phyloP scores from a whole-genome alignment of 306 rosid genomes.

The Urtica urens region DNA sequence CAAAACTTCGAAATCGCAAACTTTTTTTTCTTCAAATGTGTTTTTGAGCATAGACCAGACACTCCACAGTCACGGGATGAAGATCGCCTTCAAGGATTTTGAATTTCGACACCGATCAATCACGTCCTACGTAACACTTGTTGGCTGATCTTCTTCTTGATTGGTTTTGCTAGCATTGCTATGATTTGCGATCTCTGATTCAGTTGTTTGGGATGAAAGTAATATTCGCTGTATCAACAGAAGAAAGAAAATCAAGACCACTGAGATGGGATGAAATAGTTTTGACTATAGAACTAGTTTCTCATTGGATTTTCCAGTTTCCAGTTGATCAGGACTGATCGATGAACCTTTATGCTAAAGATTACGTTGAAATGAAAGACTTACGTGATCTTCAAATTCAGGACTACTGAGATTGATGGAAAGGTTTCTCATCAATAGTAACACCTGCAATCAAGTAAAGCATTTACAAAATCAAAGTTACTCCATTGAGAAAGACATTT shows the following conservation, averaged over 20 bases:
- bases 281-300: too few species aligned
- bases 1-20: too few species aligned
- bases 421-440: conserved; percentile 85
- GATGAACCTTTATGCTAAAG: background rate
- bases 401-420: conserved; percentile 83
- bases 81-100: too few species aligned
- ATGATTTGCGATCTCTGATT: conserved; percentile 20
- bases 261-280: background rate
- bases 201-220: conserved; percentile 57
- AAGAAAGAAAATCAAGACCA: background rate
- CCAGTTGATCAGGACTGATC: too few species aligned
- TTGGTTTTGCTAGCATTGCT: conserved; percentile 15
- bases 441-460: conserved; percentile 43
- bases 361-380: conserved; percentile 20
- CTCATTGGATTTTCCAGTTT: too few species aligned
- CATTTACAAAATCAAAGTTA: background rate
- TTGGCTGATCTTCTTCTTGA: conserved; percentile 18
- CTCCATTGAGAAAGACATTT: too few species aligned
- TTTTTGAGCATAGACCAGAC: too few species aligned
- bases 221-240: conserved; percentile 46
- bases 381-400: conserved; percentile 86
- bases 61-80: too few species aligned
- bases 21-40: too few species aligned
- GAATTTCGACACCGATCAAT: too few species aligned
- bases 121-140: conserved; percentile 31